These are phyloP conservation scores for Amaranthus palmeri DNA, from an alignment of 148 eudicot species.

Conservation along the genomic window DNA sequence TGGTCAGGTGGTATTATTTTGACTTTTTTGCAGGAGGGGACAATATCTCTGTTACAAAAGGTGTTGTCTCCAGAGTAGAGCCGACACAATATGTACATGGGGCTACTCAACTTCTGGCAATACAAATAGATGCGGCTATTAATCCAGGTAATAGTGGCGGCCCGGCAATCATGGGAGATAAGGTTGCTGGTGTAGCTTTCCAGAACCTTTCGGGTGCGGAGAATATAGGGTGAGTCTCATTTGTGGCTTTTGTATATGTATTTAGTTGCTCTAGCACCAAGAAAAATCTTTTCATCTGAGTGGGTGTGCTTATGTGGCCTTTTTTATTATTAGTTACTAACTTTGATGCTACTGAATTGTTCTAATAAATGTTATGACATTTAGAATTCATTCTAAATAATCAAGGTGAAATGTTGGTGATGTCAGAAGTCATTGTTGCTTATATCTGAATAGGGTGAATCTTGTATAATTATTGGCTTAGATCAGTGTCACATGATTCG, in stretches of 20 bases:
- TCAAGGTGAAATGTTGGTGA: neutral
- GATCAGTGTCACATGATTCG: too few relatives aligned
- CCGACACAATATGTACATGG: constrained; percentile 95
- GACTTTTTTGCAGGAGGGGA: constrained; percentile 67
- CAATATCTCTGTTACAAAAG: constrained; percentile 91
- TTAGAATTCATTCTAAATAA: neutral
- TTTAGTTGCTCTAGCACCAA: constrained; percentile 1
- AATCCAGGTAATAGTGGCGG: constrained; percentile 99
- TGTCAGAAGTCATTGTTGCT: neutral
- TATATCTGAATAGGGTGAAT: neutral
- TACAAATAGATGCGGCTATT: constrained; percentile 98
- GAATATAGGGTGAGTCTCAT: constrained; percentile 79
- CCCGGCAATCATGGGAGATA: constrained; percentile 96
- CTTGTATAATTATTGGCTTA: neutral
- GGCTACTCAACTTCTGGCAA: constrained; percentile 82
- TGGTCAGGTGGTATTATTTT: neutral
- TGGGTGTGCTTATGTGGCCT: neutral
- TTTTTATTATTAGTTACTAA: too few relatives aligned
- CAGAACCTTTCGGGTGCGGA: constrained; percentile 98
- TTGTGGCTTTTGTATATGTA: neutral
- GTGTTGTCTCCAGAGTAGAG: constrained; percentile 96
- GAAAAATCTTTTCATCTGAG: neutral
- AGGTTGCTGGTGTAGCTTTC: constrained; percentile 97
- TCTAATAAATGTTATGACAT: too few relatives aligned
- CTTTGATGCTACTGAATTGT: neutral